Evolutionary conservation across 768 basidiomycete species (phyloP).

Genomic region (Tremella yokohamensis): DNA sequence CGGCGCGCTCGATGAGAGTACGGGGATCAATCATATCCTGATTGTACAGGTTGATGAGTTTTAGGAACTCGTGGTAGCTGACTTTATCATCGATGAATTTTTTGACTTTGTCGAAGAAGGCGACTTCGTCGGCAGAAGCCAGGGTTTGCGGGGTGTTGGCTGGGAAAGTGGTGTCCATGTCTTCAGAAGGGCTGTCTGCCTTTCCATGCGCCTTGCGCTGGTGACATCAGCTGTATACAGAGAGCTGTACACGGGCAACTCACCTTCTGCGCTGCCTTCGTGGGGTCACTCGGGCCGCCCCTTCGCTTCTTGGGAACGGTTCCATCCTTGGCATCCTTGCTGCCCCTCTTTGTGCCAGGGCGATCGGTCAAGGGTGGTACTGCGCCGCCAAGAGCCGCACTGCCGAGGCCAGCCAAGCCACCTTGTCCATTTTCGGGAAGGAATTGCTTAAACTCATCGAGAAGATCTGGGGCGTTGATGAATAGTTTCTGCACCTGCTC

Average conservation of each 20-base stretch:
- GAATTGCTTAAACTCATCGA: constrained; percentile 53
- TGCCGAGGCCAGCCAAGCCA: constrained; percentile 31
- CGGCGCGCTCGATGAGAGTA: constrained; percentile 74
- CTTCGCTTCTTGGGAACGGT: constrained; percentile 32
- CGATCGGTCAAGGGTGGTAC: constrained; percentile 26
- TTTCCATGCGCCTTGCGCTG: constrained; percentile 41
- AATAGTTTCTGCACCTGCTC: constrained; percentile 52
- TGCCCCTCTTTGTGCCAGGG: constrained; percentile 19
- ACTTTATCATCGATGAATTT: constrained; percentile 55
- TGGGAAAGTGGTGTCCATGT: constrained; percentile 23
- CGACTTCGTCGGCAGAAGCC: constrained; percentile 63
- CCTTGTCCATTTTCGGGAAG: constrained; percentile 46
- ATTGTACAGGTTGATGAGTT: constrained; percentile 82
- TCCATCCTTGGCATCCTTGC: constrained; percentile 31
- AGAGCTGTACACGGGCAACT: constrained; percentile 8
- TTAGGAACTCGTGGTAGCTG: constrained; percentile 76
- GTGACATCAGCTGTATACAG: constrained; percentile 3
- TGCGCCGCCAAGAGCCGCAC: constrained; percentile 27
- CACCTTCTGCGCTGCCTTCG: constrained; percentile 37
- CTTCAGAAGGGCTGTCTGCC: constrained; percentile 39
- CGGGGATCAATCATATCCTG: constrained; percentile 85
- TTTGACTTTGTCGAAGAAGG: constrained; percentile 88
- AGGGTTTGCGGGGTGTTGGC: constrained; percentile 41
- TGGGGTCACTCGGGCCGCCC: constrained; percentile 23
- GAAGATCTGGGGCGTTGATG: constrained; percentile 49